A percentile compares a stretch with the other conserved stretches of the same genome.
Evolutionary conservation across 1,284 basidiomycete genomes (phyloP).

Genomic region (Vanrija humicola): DNA sequence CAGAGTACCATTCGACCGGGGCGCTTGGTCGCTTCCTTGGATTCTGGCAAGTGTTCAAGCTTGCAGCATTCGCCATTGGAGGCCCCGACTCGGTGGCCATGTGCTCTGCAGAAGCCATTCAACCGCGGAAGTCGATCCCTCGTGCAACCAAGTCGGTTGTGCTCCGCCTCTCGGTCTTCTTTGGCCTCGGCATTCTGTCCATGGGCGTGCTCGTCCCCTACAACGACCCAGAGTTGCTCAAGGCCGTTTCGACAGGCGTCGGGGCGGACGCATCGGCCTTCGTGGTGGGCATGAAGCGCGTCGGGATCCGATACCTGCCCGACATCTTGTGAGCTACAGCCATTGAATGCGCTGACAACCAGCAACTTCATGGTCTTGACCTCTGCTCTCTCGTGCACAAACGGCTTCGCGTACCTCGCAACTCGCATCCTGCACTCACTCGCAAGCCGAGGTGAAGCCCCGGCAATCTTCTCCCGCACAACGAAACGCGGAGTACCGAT

Average conservation of each 20-base stretch:
- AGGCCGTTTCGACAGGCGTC: conserved; percentile 9
- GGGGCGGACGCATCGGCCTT: conserved; percentile 22
- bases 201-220: conserved; percentile 46
- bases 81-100: conserved; percentile 33
- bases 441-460: conserved; percentile 13
- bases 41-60: conserved; percentile 25
- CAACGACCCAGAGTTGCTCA: conserved; percentile 7
- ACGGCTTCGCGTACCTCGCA: conserved; percentile 20
- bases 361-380: conserved; percentile 35
- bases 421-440: conserved; percentile 13
- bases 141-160: conserved; percentile 19
- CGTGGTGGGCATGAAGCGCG: conserved; percentile 20
- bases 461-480: conserved; percentile 13
- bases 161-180: conserved; percentile 53
- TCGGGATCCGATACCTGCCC: conserved; percentile 19
- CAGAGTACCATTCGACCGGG: conserved; percentile 11
- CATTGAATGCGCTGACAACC: not conserved
- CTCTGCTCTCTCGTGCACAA: conserved; percentile 39
- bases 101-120: conserved; percentile 28
- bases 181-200: conserved; percentile 60
- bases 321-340: conserved; percentile 29
- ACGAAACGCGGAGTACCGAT: conserved; percentile 18
- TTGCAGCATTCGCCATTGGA: conserved; percentile 31
- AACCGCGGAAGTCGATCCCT: conserved; percentile 56
- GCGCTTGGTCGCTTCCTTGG: conserved; percentile 25